Conservation (phyloP, 2,329 filamentous ascomycete species). For the Hypoxylon sp. region DNA sequence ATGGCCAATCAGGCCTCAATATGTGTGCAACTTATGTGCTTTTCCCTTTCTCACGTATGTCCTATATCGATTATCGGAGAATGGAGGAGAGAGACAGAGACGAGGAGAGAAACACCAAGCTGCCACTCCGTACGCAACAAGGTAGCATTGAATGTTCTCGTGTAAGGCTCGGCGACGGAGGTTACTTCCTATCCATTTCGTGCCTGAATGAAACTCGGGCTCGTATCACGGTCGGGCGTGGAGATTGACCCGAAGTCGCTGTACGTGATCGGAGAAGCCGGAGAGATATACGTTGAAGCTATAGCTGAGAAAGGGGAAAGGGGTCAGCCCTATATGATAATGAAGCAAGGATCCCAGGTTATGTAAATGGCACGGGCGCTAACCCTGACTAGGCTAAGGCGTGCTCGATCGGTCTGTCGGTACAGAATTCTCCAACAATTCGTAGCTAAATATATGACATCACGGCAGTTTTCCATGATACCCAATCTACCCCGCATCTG, state of each 20-base stretch:
- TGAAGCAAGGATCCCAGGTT: neutral
- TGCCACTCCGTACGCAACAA: neutral
- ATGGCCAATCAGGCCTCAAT: neutral
- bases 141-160: too few relatives aligned
- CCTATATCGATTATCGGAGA: neutral
- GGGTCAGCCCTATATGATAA: slow-evolving; percentile 28
- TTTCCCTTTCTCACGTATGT: too few relatives aligned
- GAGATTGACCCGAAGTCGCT: too few relatives aligned
- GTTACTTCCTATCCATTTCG: neutral
- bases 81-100: neutral
- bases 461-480: slow-evolving; percentile 7
- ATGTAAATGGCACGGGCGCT: neutral
- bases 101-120: neutral
- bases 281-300: neutral
- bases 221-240: too few relatives aligned
- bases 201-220: too few relatives aligned
- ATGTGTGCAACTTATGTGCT: neutral
- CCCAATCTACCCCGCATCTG: slow-evolving; percentile 19
- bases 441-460: slow-evolving; percentile 21
- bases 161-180: too few relatives aligned
- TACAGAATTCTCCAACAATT: slow-evolving; percentile 19
- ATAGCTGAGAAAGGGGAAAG: slow-evolving; percentile 4
- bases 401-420: neutral
- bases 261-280: neutral
- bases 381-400: slow-evolving; percentile 3